These are phyloP conservation scores for Carex arenaria DNA, from an alignment of 202 grass and related monocot genomes.

Conservation along the genomic window DNA sequence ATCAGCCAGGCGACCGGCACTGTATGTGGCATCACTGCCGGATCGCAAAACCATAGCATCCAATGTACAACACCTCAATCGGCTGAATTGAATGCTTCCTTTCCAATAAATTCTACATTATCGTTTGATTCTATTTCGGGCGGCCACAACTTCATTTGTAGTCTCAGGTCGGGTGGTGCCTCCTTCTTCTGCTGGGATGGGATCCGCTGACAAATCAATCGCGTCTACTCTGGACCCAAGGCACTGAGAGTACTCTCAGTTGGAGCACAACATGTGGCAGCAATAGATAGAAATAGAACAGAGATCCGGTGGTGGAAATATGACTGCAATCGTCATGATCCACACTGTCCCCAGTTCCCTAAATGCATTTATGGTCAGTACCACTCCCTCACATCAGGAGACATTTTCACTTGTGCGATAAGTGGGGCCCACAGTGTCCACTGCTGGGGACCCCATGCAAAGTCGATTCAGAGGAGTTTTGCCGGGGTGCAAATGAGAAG, in stretches of 20 bases:
- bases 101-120: not conserved
- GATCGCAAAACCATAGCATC: not conserved
- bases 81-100: not conserved
- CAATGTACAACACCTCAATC: not conserved
- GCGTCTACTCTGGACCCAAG: not conserved
- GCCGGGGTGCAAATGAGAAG: not conserved
- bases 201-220: not conserved
- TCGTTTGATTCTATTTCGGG: not conserved
- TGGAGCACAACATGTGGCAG: not conserved
- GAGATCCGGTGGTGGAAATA: not conserved
- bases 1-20: not conserved
- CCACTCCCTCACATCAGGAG: not conserved
- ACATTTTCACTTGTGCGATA: not conserved
- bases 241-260: not conserved
- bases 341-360: not conserved
- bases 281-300: not conserved
- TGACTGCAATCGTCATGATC: not conserved
- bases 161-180: not conserved
- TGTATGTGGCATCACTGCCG: not conserved
- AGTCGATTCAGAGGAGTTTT: not conserved
- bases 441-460: not conserved
- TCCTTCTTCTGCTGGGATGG: constrained; percentile 1
- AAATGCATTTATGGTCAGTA: not conserved
- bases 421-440: not conserved
- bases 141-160: not conserved